phyloP scores from a whole-genome alignment of 257 asterid genomes.

The Solanum piurae region DNA sequence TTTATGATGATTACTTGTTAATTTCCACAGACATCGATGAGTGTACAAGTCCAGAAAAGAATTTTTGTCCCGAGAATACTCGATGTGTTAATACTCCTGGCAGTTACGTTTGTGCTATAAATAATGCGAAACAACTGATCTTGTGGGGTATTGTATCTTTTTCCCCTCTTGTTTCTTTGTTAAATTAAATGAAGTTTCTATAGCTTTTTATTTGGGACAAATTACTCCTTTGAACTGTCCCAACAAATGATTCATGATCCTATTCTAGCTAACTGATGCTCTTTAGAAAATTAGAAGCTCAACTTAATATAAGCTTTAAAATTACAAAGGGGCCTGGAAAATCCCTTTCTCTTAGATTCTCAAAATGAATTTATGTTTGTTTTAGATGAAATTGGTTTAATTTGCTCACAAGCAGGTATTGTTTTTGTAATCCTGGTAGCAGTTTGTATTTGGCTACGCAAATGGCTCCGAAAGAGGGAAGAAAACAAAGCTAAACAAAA shows the following conservation, averaged over 20 bases:
- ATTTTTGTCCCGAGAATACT: neutral
- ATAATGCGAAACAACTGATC: neutral
- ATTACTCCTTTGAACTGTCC: neutral
- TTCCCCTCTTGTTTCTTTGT: neutral
- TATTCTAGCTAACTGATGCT: neutral
- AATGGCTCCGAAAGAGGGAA: neutral
- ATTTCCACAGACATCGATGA: neutral
- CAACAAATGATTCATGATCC: too few relatives aligned
- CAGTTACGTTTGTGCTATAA: neutral
- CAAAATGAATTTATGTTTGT: neutral
- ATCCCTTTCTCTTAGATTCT: neutral
- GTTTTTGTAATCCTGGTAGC: constrained; percentile 1
- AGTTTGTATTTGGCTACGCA: neutral
- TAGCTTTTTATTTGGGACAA: neutral
- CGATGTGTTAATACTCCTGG: neutral
- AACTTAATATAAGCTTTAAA: neutral
- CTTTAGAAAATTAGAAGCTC: neutral
- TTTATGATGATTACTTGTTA: neutral
- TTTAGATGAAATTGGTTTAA: neutral
- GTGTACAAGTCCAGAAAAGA: neutral
- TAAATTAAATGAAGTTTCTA: too few relatives aligned
- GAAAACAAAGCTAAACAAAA: constrained; percentile 10
- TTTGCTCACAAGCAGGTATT: constrained; percentile 1
- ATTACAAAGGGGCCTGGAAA: neutral
- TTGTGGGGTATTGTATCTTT: neutral